A percentile compares a stretch with the other conserved stretches of the same genome.
Conservation (phyloP, 2,329 filamentous ascomycete genomes). For the Beauveria medogensis region DNA sequence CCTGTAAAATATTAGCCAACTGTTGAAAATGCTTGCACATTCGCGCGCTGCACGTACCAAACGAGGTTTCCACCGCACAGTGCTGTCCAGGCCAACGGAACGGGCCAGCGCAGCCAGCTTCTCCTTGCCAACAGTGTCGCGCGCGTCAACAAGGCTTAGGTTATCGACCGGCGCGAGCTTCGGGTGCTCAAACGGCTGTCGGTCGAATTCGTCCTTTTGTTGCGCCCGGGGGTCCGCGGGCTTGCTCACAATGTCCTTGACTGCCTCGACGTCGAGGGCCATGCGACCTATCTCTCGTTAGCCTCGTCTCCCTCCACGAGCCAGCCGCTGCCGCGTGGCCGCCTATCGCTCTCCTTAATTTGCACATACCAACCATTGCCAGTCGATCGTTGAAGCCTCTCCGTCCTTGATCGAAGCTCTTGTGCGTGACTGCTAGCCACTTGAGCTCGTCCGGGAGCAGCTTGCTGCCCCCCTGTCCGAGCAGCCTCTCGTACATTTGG, state of each 20-base stretch:
- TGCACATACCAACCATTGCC: constrained; percentile 67
- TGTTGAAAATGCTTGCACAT: background rate
- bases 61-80: constrained; percentile 83
- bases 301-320: background rate
- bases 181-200: constrained; percentile 61
- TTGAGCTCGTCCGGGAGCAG: constrained; percentile 85
- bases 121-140: constrained; percentile 52
- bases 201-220: constrained; percentile 41
- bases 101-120: constrained; percentile 61
- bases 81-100: constrained; percentile 61
- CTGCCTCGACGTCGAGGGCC: constrained; percentile 30
- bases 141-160: constrained; percentile 53
- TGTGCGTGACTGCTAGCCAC: constrained; percentile 95
- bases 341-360: too few species aligned
- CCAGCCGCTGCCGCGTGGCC: too few species aligned
- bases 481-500: constrained; percentile 64
- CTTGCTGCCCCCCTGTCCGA: constrained; percentile 64
- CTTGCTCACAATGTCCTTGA: constrained; percentile 30
- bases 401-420: constrained; percentile 93
- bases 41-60: constrained; percentile 46
- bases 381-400: constrained; percentile 91
- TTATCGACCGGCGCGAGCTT: constrained; percentile 67
- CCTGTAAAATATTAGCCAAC: constrained; percentile 26
- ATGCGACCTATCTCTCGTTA: constrained; percentile 19
- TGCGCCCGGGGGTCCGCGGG: constrained; percentile 19